Evolutionary conservation across 2,329 filamentous ascomycete genomes (phyloP), one percentile per base, ranked within the genome.

Genomic region (Ophiostoma australiae): DNA sequence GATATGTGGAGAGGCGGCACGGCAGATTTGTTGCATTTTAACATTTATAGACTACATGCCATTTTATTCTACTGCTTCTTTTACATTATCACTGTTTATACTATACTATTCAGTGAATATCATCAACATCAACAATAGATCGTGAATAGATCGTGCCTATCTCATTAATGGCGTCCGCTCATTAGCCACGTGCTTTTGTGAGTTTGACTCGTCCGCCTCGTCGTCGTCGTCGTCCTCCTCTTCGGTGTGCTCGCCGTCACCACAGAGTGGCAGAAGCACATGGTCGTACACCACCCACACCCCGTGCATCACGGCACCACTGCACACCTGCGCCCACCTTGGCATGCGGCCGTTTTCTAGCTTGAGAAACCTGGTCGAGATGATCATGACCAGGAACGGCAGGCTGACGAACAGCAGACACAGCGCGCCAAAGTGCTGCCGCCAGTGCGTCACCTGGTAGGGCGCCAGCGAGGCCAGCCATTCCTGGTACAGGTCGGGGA

Each of bases 401-500:
- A 83, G 74, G 0, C 87, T 74, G 0, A 81, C 73, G 6, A 88
- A n/a, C 73, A 88, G n/a, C 73, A 96, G 89, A 1, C 93, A 37
- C 39, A 68, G 79, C 67, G 84, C 82, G 0, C 92, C 95, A 0
- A 92, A 73, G 20, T 79, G 81, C 79, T 98, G 94, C 41, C 86
- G 83, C 69, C 77, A 78, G 0, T 84, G 89, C 0, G 93, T 97
- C 31, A 87, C 82, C 0, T 83, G 87, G 78, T 94, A 98, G 0
- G 91, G 82, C 70, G 87, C 85, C 66, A 97, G 83, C 17, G 84
- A 81, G 8, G 85, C 81, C 3, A 99, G 84, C 78, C 94, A 97
- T 1, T 82, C 81, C 75, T 89, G 89, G 77, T 97, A 99, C 70
- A 91, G 89, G 5, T 84, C 80, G 0, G 95, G 95, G 0, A 99